phyloP scores from a whole-genome alignment of 176 grass and related monocot species.

The Paspalum notatum region DNA sequence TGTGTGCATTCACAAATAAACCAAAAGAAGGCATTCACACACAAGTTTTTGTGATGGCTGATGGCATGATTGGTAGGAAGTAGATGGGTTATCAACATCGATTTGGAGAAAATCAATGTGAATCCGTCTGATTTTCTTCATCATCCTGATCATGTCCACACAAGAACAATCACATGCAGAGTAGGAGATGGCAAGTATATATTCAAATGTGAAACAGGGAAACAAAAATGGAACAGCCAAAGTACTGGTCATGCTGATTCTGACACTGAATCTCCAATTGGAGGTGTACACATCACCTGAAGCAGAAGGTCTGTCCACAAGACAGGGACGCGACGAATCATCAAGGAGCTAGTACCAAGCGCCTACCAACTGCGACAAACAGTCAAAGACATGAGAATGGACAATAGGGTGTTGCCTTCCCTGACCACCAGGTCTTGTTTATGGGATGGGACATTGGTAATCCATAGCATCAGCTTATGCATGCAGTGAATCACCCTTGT shows the following conservation, averaged over 20 bases:
- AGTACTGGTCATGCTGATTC: neutral
- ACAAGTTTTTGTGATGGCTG: neutral
- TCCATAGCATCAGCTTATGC: too few relatives aligned
- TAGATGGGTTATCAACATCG: neutral
- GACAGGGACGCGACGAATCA: neutral
- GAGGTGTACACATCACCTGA: neutral
- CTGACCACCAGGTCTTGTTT: too few relatives aligned
- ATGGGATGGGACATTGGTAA: too few relatives aligned
- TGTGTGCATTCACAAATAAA: neutral
- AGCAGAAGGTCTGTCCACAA: neutral
- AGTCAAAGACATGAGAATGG: too few relatives aligned
- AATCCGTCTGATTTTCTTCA: neutral
- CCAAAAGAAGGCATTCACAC: neutral
- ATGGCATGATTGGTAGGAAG: neutral
- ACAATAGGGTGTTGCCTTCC: too few relatives aligned
- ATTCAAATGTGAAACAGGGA: too few relatives aligned
- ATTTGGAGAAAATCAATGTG: slow-evolving; percentile 4
- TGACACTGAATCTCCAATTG: neutral
- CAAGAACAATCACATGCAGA: neutral
- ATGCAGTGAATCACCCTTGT: too few relatives aligned
- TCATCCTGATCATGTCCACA: neutral
- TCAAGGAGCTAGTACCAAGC: too few relatives aligned
- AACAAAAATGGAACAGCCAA: neutral
- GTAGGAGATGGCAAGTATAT: too few relatives aligned
- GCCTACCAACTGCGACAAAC: too few relatives aligned